phyloP scores from a whole-genome alignment of 495 filamentous ascomycete genomes.

The Aspergillus haitiensis region DNA sequence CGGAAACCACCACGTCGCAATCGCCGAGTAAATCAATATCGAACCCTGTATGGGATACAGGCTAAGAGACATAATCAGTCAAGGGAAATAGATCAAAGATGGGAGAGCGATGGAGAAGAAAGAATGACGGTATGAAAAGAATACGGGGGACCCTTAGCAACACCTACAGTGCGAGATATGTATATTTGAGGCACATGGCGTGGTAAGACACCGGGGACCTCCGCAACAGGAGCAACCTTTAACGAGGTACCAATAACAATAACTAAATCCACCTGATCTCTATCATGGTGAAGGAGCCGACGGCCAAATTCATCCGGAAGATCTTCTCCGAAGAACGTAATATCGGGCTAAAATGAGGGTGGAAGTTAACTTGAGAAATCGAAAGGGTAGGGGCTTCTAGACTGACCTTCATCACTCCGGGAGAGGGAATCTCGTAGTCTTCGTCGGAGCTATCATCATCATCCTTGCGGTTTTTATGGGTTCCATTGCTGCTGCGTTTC shows the following conservation, averaged over 20 bases:
- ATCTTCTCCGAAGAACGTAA: constrained; percentile 82
- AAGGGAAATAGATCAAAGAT: background rate
- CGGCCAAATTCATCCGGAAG: constrained; percentile 83
- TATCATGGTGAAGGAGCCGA: constrained; percentile 76
- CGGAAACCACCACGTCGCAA: constrained; percentile 86
- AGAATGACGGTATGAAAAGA: background rate
- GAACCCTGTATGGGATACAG: constrained; percentile 86
- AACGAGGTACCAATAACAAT: constrained; percentile 96
- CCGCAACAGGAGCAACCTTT: constrained; percentile 91
- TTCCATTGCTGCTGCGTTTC: constrained; percentile 67
- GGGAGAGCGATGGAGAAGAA: no score
- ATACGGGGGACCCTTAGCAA: background rate
- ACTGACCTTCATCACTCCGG: constrained; percentile 86
- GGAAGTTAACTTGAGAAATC: constrained; percentile 10
- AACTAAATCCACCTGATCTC: constrained; percentile 80
- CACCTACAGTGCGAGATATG: constrained; percentile 75
- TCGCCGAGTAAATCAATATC: constrained; percentile 93
- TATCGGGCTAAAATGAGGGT: constrained; percentile 64
- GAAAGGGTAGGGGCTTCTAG: background rate
- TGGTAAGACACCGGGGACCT: constrained; percentile 81
- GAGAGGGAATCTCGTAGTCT: constrained; percentile 65
- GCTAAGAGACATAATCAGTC: constrained; percentile 40
- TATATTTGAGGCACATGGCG: constrained; percentile 86
- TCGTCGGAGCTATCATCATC: constrained; percentile 67
- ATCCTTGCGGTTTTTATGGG: constrained; percentile 52